phyloP scores from a whole-genome alignment of 331 rosid species.

The Acacia concinna region DNA sequence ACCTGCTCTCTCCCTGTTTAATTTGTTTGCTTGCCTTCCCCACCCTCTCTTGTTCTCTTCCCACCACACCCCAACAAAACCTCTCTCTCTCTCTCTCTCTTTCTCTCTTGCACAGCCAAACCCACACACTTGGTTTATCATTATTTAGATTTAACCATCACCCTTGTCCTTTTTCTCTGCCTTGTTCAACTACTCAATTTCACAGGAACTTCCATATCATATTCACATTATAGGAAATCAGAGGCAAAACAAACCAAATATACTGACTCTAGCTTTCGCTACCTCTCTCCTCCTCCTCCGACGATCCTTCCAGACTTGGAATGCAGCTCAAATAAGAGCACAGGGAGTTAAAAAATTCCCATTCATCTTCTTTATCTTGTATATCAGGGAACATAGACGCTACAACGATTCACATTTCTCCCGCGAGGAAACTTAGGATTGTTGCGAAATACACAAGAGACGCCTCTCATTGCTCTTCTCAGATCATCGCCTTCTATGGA shows the following conservation, averaged over 20 bases:
- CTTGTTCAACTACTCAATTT: constrained; percentile 47
- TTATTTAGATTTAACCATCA: neutral
- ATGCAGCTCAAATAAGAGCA: constrained; percentile 19
- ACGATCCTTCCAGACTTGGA: constrained; percentile 28
- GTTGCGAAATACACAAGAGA: constrained; percentile 27
- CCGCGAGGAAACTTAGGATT: neutral
- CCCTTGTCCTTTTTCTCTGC: constrained; percentile 32
- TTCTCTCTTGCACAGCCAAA: constrained; percentile 40
- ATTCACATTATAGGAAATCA: constrained; percentile 8
- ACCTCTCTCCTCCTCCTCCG: constrained; percentile 7
- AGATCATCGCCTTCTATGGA: constrained; percentile 36
- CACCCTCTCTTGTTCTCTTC: constrained; percentile 35
- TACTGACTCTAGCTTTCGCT: constrained; percentile 21
- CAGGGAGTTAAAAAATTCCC: neutral
- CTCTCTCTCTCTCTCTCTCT: constrained; percentile 30
- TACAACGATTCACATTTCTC: constrained; percentile 31
- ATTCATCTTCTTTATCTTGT: constrained; percentile 39
- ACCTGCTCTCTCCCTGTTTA: constrained; percentile 40
- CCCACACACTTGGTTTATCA: constrained; percentile 15
- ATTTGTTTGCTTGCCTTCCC: too few species aligned
- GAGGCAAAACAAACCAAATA: neutral
- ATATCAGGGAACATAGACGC: neutral
- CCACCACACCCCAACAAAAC: constrained; percentile 42
- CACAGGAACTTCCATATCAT: constrained; percentile 25
- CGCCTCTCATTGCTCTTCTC: constrained; percentile 37